Base-by-base conservation (phyloP, 257 asterid species). In the Fraxinus cuspidata region DNA sequence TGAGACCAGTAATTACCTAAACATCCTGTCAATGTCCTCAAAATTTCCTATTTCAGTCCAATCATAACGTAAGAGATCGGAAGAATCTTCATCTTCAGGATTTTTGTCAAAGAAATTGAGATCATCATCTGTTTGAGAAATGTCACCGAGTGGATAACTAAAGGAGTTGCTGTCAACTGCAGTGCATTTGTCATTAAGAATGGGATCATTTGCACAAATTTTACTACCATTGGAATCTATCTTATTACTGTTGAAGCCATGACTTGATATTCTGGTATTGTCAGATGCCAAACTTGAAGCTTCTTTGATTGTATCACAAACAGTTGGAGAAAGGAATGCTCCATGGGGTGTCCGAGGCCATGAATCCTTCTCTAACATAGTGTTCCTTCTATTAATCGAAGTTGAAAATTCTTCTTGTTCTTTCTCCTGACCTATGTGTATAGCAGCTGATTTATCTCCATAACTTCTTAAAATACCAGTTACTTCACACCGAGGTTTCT, bases 1-100 rank as follows among this genome's bases (percentile, higher is more conserved):
- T 28, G 72, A 60, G 53, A 74, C 56, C 34, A 77, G 70, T 11
- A 58, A 77, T 84, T 91, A 93, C 98, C 97, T 87, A 81, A 95
- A 90, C 88, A 93, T 89, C 88, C 86, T 85, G 83, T 93, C 97
- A 67, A 92, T 92, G 73, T 92, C 98, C 75, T 92, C 99, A 74
- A 95, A 95, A 83, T 89, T 92, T 77, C 88, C 96, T 74, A 93
- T 87, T 71, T 93, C 97, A 72, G 97, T 89, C 97, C 96, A 95
- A 80, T 82, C 86, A 81, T 86, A 90, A 81, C 82, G 85, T 72
- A 88, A 81, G 74, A 88, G 82, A 76, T 92, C 96, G 67, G 84
- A 83, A 32, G 96, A 83, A 84, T 90, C 90, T 87, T 87, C 90
- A 67, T 66, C 88, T 53, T 81, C 93, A 0, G 76, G 77, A 77